Percentiles rank a stretch among this genome's conserved stretches.
phyloP scores from a whole-genome alignment of 768 basidiomycete genomes.

The Agrocybe praecox region DNA sequence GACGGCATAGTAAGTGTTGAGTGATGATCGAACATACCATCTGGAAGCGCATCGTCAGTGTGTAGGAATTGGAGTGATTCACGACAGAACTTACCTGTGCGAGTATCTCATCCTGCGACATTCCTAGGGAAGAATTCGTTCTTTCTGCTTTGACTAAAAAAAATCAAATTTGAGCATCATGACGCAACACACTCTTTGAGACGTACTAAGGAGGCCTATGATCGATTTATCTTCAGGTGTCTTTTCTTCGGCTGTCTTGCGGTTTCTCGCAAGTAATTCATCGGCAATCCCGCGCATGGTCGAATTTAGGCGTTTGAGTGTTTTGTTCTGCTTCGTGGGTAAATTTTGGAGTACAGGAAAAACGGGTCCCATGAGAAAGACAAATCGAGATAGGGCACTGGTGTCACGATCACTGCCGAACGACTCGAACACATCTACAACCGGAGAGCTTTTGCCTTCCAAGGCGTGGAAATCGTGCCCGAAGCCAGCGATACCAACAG shows the following conservation, averaged over 20 bases:
- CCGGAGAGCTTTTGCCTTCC: slow-evolving; percentile 44
- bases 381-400: slow-evolving; percentile 27
- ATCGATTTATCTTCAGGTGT: slow-evolving; percentile 38
- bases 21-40: slow-evolving; percentile 11
- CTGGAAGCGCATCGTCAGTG: slow-evolving; percentile 1
- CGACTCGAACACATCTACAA: slow-evolving; percentile 42
- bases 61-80: not conserved
- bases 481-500: slow-evolving; percentile 61
- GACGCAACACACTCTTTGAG: slow-evolving; percentile 4
- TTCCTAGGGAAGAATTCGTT: slow-evolving; percentile 28
- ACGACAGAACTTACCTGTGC: slow-evolving; percentile 28
- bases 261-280: slow-evolving; percentile 36
- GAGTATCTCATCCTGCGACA: slow-evolving; percentile 39
- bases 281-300: slow-evolving; percentile 42
- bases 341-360: slow-evolving; percentile 37
- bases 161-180: not conserved
- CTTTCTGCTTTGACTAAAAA: slow-evolving; percentile 38
- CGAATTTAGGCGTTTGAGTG: slow-evolving; percentile 29
- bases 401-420: slow-evolving; percentile 26
- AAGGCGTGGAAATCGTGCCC: slow-evolving; percentile 58
- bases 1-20: too few relatives aligned
- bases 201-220: slow-evolving; percentile 35
- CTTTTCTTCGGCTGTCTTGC: slow-evolving; percentile 31
- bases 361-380: slow-evolving; percentile 36
- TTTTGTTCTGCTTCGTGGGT: slow-evolving; percentile 35